Base-by-base conservation (phyloP, 164 flowering plant genomes). In the Tinospora cordifolia region DNA sequence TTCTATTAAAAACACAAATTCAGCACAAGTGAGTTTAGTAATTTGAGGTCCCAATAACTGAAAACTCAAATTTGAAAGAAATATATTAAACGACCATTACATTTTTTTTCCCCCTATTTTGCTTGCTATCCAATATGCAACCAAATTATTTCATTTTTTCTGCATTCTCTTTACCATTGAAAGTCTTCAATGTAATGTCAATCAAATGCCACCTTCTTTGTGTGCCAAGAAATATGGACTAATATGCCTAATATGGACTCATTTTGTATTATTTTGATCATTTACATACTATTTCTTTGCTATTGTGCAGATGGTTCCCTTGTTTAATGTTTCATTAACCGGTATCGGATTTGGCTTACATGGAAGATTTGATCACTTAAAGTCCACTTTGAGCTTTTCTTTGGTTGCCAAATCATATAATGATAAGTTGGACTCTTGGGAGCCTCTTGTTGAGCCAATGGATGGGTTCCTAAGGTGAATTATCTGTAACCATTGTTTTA, bases 341-440 rank as follows among this genome's bases (percentile, higher is more conserved):
- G 84, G 89, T 66, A 74, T 95, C 22, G 84, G 84, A 54, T 85
- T 90, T 68, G 78, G 79, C 75, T 73, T 90, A 66, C 92, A 83
- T 80, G 93, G 96, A 79, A 81, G 90, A 71, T 70, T 87, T 24
- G 90, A 83, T 69, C 79, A 72, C 79, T 73, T 83, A 80, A 87
- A 78, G 73, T 85, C 97, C 39, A 82, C 85, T 69, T 80, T 90
- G 62, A 88, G 79, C 79, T 91, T 95, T 78, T 91, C 94, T 17
- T 80, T 91, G 76, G 83, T 83, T 81, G 97, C 90, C 14, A 85
- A 93, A 74, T 95, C 99, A 49, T 92, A 83, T 79, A 95, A 92
- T 84, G 99, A 95, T 82, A 95, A 87, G 68, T 86, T 84, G 75
- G 98, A 90, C 25, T 65, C 89, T 19, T 95, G 99, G 99, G 99